These are phyloP conservation scores for Lycium ferocissimum DNA, from an alignment of 257 asterid species.

Conservation along the genomic window DNA sequence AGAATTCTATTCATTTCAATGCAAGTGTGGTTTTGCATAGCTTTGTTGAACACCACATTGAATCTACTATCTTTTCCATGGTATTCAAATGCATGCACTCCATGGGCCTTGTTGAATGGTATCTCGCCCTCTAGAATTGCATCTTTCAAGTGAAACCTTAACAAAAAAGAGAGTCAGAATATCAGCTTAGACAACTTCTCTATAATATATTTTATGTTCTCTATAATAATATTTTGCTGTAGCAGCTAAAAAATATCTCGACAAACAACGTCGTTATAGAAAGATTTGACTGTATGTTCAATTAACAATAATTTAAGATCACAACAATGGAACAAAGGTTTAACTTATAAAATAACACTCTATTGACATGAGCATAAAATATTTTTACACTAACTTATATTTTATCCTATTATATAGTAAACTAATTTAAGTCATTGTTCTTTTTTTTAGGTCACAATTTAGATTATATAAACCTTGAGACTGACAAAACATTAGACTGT, in stretches of 20 bases:
- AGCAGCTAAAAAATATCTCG: too few relatives aligned
- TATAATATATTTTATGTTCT: too few relatives aligned
- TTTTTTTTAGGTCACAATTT: neutral
- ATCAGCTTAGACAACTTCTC: too few relatives aligned
- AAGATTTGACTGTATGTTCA: too few relatives aligned
- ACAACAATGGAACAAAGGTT: neutral
- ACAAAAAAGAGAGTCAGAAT: neutral
- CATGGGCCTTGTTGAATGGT: conserved; percentile 35
- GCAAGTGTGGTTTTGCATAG: conserved; percentile 22
- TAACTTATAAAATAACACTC: neutral
- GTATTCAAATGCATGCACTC: conserved; percentile 31
- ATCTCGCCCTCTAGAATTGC: conserved; percentile 32
- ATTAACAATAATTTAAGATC: neutral
- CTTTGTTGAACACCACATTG: conserved; percentile 34
- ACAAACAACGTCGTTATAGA: too few relatives aligned
- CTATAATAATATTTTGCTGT: too few relatives aligned
- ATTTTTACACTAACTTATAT: neutral
- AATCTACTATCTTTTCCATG: conserved; percentile 32
- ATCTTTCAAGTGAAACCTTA: conserved; percentile 30
- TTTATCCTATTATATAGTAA: neutral
- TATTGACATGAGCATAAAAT: neutral
- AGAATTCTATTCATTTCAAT: conserved; percentile 32
- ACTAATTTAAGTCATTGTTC: neutral
- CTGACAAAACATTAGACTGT: neutral
- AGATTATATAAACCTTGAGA: neutral